Evolutionary conservation across 331 rosid genomes (phyloP), one percentile per base, ranked within the genome.

Genomic region (Malus hybrid): DNA sequence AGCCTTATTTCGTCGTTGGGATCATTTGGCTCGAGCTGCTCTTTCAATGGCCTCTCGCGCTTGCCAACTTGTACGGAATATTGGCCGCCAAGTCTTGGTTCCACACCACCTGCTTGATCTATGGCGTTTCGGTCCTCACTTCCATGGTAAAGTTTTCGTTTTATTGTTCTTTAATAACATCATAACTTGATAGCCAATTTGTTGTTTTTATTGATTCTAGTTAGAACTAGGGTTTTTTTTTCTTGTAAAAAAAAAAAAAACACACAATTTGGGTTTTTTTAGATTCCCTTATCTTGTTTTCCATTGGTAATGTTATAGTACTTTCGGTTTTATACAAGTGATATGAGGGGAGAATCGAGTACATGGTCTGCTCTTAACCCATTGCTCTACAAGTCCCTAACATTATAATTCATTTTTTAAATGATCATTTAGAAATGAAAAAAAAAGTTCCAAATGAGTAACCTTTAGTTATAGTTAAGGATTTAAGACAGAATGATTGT

Each of bases 31-130:
- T 85, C 14, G 93, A 91, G 85, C 85, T 89, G 7, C 73, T 91
- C 44, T 87, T 91, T 68, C 97, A 89, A 74, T 91, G 96, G 97
- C 96, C 98, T 3, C 88, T 91, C 20, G 29, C 82, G 8, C 84
- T 93, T 15, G 75, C 83, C 79, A 91, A 83, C 57, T 50, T 93
- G 63, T 89, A 88, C 73, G 97, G 77, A 8, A 77, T 88, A 15
- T 44, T 86, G 36, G 79, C 82, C 63, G 67, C 85, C 73, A 89
- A 87, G 82, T 63, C 87, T 75, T 93, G 98, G 92, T 85, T 84
- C 74, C 82, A 77, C 29, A 89, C 92, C 82, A 86, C 97, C 73
- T 93, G 97, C 76, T 84, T 91, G 93, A 82, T 91, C 80, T 89
- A 76, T 72, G 97, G 98, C 53, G 91, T 74, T 66, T 89, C 98